Conservation (phyloP, 2,329 filamentous ascomycete genomes). For the Diaporthe sp. region DNA sequence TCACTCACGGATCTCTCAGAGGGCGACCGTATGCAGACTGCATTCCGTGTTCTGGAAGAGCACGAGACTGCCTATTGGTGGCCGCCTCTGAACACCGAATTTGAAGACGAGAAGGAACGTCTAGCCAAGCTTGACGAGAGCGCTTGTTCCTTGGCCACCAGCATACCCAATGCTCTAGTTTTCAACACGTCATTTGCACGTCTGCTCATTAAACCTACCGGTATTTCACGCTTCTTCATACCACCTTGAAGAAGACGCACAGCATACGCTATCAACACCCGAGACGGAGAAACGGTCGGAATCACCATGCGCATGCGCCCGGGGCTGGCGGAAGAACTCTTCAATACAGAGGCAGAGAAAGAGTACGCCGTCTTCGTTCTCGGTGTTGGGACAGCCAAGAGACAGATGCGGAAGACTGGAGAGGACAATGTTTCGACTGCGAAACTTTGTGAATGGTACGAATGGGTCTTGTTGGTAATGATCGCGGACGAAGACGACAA, state of each 20-base stretch:
- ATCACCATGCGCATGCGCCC: not conserved
- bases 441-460: not conserved
- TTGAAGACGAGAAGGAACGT: not conserved
- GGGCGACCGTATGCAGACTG: not conserved
- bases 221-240: not conserved
- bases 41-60: not conserved
- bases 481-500: not conserved
- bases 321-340: not conserved
- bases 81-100: not conserved
- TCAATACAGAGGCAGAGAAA: not conserved
- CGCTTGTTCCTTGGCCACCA: not conserved
- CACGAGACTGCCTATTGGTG: not conserved
- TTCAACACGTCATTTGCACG: slow-evolving; percentile 3
- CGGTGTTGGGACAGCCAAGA: not conserved
- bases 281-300: not conserved
- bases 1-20: not conserved
- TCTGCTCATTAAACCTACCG: not conserved
- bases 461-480: not conserved
- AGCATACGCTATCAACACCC: not conserved
- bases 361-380: not conserved
- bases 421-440: not conserved
- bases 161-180: not conserved
- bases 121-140: not conserved
- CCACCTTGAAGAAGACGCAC: not conserved
- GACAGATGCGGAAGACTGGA: not conserved